A percentile compares a stretch with the other conserved stretches of the same genome.
phyloP scores from a whole-genome alignment of 176 grass and related monocot genomes.

The Phyllostachys edulis region DNA sequence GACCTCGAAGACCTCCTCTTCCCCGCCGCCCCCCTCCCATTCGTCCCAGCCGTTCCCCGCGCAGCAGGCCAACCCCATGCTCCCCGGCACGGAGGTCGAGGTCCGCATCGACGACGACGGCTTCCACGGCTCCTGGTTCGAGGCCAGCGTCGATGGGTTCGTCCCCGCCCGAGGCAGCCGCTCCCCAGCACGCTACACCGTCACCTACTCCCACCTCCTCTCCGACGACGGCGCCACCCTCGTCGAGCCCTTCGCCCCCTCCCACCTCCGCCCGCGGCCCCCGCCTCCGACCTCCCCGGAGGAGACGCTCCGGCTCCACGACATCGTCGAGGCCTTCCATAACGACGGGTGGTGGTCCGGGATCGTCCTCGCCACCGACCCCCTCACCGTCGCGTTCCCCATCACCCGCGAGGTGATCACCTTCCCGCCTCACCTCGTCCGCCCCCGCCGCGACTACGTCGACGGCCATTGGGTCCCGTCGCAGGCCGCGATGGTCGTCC shows the following conservation, averaged over 20 bases:
- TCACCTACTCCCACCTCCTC: conserved; percentile 50
- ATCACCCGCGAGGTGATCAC: conserved; percentile 52
- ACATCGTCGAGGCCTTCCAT: conserved; percentile 73
- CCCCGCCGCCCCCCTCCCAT: not conserved
- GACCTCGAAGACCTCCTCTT: not conserved
- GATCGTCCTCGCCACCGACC: conserved; percentile 29
- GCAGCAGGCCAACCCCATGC: not conserved
- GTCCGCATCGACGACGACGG: conserved; percentile 62
- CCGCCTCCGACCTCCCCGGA: not conserved
- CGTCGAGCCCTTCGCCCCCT: conserved; percentile 36
- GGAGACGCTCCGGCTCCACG: conserved; percentile 7
- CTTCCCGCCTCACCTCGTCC: conserved; percentile 33
- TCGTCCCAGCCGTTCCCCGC: not conserved
- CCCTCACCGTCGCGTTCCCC: conserved; percentile 53
- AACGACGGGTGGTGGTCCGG: conserved; percentile 79
- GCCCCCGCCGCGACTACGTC: conserved; percentile 49
- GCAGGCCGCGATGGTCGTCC: not conserved
- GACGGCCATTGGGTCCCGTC: conserved; percentile 41
- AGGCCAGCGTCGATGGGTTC: conserved; percentile 47
- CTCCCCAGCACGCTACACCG: conserved; percentile 21
- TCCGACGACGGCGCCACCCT: conserved; percentile 46
- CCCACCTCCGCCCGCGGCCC: conserved; percentile 42
- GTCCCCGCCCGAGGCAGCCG: conserved; percentile 11
- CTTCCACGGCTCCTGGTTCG: conserved; percentile 71
- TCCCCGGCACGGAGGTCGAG: conserved; percentile 44